A percentile compares a stretch with the other conserved stretches of the same genome.
These are phyloP conservation scores for Hypomontagnella submonticulosa DNA, from an alignment of 495 filamentous ascomycete species.

Conservation along the genomic window DNA sequence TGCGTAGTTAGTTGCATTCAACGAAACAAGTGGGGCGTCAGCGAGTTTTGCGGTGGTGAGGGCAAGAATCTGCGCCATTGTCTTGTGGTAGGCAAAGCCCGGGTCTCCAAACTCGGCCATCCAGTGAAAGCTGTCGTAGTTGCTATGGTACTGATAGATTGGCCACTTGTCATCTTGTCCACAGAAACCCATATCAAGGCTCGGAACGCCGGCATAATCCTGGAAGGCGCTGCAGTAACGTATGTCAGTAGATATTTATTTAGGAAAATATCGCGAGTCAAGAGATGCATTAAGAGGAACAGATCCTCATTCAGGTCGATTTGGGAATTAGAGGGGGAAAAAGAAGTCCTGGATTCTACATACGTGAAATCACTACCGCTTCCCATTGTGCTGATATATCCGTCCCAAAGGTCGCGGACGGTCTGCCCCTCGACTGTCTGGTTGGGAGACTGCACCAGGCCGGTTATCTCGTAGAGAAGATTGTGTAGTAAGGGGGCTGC, in stretches of 20 bases:
- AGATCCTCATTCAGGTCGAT: too few relatives aligned
- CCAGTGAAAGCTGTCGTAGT: conserved; percentile 94
- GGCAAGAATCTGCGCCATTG: conserved; percentile 81
- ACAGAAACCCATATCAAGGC: conserved; percentile 83
- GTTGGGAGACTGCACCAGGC: conserved; percentile 81
- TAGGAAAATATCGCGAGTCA: too few relatives aligned
- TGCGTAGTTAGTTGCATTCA: conserved; percentile 81
- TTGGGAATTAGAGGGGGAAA: too few relatives aligned
- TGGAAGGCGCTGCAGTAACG: conserved; percentile 72
- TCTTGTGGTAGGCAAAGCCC: conserved; percentile 81
- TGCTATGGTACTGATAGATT: conserved; percentile 87
- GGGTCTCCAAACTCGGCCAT: conserved; percentile 86
- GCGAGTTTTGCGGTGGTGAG: conserved; percentile 82
- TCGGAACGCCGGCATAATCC: conserved; percentile 87
- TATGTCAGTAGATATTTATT: too few relatives aligned
- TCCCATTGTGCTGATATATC: conserved; percentile 73
- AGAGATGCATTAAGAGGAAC: too few relatives aligned
- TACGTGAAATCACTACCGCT: conserved; percentile 84
- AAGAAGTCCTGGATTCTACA: too few relatives aligned
- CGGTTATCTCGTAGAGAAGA: conserved; percentile 74
- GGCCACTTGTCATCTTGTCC: conserved; percentile 55
- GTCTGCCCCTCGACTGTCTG: conserved; percentile 82
- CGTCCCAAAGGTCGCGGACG: conserved; percentile 79
- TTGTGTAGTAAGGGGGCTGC: conserved; percentile 84
- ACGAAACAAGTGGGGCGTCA: conserved; percentile 80